Percentiles rank a stretch among this genome's conserved stretches.
Conservation (phyloP, 169 alveolate genomes). For the Cryptosporidium andersoni region DNA sequence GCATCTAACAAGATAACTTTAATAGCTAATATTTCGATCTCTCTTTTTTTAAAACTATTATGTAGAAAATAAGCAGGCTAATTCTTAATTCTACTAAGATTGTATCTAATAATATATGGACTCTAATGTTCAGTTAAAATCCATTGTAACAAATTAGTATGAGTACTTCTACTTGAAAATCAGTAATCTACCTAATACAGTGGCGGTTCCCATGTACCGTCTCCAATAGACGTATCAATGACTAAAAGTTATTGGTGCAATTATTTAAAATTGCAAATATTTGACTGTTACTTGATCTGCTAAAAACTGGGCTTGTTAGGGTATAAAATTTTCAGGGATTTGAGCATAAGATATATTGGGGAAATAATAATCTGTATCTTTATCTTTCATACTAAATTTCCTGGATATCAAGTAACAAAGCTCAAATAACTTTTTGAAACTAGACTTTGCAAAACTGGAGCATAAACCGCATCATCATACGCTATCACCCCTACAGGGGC, state of each 20-base stretch:
- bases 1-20: too few species aligned
- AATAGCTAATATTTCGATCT: too few species aligned
- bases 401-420: too few species aligned
- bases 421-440: neutral
- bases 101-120: too few species aligned
- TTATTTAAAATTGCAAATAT: neutral
- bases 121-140: too few species aligned
- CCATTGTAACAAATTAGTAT: too few species aligned
- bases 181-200: neutral
- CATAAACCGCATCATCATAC: constrained; percentile 21
- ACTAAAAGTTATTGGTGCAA: constrained; percentile 33
- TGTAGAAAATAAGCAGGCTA: too few species aligned
- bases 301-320: neutral
- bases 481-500: constrained; percentile 48
- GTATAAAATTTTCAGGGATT: neutral
- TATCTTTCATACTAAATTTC: too few species aligned
- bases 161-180: too few species aligned
- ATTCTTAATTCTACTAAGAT: too few species aligned
- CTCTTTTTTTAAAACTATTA: too few species aligned
- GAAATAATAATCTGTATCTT: neutral
- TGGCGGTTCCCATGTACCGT: constrained; percentile 32
- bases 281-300: constrained; percentile 40
- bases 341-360: neutral
- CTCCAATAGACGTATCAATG: constrained; percentile 68
- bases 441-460: constrained; percentile 12